Conservation (phyloP, 2,329 filamentous ascomycete genomes). For the Mycosphaerella sp. region DNA sequence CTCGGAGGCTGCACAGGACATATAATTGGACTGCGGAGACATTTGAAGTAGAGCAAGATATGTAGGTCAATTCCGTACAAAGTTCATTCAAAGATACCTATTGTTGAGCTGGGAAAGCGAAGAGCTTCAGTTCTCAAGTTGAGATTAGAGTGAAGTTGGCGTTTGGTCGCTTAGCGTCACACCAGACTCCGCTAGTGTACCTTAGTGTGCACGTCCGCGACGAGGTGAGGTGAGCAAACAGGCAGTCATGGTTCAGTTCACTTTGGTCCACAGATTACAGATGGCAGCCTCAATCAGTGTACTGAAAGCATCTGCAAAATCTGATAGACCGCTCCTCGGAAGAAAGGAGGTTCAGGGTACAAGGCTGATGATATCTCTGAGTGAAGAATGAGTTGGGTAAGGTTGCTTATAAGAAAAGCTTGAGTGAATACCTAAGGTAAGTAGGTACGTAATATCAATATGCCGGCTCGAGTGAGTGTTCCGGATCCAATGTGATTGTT, state of each 20-base stretch:
- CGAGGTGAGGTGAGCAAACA: too few relatives aligned
- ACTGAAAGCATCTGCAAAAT: background rate
- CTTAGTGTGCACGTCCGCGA: slow-evolving; percentile 26
- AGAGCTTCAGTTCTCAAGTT: too few relatives aligned
- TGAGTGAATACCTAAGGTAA: too few relatives aligned
- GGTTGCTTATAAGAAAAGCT: background rate
- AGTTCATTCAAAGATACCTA: too few relatives aligned
- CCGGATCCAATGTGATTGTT: too few relatives aligned
- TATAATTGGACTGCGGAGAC: slow-evolving; percentile 38
- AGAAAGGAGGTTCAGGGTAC: slow-evolving; percentile 1
- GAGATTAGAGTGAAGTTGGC: slow-evolving; percentile 23
- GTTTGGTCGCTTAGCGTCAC: too few relatives aligned
- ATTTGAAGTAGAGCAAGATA: slow-evolving; percentile 34
- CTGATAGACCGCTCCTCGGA: background rate
- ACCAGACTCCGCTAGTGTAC: slow-evolving; percentile 19
- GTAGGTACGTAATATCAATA: background rate
- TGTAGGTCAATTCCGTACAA: too few relatives aligned
- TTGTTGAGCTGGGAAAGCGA: too few relatives aligned
- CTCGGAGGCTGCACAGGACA: slow-evolving; percentile 33
- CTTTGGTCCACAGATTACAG: too few relatives aligned
- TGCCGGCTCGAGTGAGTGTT: too few relatives aligned
- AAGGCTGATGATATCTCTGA: slow-evolving; percentile 5
- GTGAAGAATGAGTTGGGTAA: background rate
- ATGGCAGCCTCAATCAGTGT: too few relatives aligned
- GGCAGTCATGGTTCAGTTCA: too few relatives aligned